Conservation (phyloP, 1,139 yeast species). For the Saccharomyces pastorianus region DNA sequence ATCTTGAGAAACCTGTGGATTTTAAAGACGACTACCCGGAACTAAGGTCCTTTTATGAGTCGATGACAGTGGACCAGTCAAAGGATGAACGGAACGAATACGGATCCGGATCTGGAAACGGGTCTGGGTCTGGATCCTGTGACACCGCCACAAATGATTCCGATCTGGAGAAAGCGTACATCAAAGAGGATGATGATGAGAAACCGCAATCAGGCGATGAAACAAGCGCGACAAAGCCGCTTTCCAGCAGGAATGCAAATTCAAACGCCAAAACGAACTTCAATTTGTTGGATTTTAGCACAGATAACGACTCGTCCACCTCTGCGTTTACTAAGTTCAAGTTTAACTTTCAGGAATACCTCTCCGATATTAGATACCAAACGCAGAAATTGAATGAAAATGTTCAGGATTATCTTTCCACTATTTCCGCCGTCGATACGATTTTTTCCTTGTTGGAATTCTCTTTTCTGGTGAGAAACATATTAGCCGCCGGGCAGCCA, state of each 20-base stretch:
- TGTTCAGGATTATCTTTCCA: constrained; percentile 27
- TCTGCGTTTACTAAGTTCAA: constrained; percentile 11
- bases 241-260: background rate
- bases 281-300: constrained; percentile 7
- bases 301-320: background rate
- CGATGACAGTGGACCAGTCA: constrained; percentile 10
- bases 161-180: constrained; percentile 4
- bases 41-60: constrained; percentile 24
- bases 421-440: constrained; percentile 20
- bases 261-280: background rate
- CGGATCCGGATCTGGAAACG: constrained; percentile 4
- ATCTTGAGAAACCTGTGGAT: constrained; percentile 20
- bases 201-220: background rate
- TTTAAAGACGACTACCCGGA: constrained; percentile 26
- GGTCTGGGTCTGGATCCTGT: constrained; percentile 2
- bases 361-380: constrained; percentile 19
- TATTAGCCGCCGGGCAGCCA: background rate
- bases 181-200: constrained; percentile 6
- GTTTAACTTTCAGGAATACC: constrained; percentile 20
- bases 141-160: background rate
- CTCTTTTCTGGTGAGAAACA: constrained; percentile 7
- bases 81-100: constrained; percentile 9
- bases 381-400: constrained; percentile 19
- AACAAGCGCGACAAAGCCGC: background rate
- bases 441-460: constrained; percentile 22